Conservation (phyloP, 805 yeast genomes). For the Yarrowia divulgata region DNA sequence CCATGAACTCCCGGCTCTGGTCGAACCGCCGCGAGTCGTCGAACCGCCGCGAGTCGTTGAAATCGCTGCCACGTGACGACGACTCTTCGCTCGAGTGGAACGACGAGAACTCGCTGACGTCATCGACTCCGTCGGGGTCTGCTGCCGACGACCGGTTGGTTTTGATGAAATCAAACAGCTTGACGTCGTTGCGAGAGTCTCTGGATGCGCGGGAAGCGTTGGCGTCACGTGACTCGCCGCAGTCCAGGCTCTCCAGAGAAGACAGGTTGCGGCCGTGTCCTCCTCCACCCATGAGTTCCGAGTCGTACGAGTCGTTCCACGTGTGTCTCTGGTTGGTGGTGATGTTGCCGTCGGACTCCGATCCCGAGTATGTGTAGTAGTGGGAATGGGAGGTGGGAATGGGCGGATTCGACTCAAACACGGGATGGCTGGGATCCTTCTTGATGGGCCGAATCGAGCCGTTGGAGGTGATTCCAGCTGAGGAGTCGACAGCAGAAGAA, state of each 20-base stretch:
- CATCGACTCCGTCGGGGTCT: slow-evolving; percentile 6
- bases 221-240: slow-evolving; percentile 20
- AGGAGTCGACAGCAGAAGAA: slow-evolving; percentile 1
- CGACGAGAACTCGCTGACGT: slow-evolving; percentile 26
- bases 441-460: slow-evolving; percentile 29
- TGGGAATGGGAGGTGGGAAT: slow-evolving; percentile 17
- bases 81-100: slow-evolving; percentile 12
- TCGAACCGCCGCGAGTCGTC: background rate
- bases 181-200: slow-evolving; percentile 32
- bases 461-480: slow-evolving; percentile 11
- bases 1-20: slow-evolving; percentile 19
- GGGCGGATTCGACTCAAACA: slow-evolving; percentile 6
- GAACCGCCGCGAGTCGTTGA: background rate
- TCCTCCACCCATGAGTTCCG: slow-evolving; percentile 11
- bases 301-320: slow-evolving; percentile 39
- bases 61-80: background rate
- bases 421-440: slow-evolving; percentile 27
- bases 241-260: slow-evolving; percentile 15
- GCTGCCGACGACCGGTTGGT: background rate
- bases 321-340: slow-evolving; percentile 16
- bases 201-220: background rate
- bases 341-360: slow-evolving; percentile 1
- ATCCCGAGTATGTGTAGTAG: slow-evolving; percentile 19
- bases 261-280: slow-evolving; percentile 6
- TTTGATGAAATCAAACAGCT: slow-evolving; percentile 31